Conservation (phyloP, 352 stramenopile genomes). For the Phytophthora gonapodyides region DNA sequence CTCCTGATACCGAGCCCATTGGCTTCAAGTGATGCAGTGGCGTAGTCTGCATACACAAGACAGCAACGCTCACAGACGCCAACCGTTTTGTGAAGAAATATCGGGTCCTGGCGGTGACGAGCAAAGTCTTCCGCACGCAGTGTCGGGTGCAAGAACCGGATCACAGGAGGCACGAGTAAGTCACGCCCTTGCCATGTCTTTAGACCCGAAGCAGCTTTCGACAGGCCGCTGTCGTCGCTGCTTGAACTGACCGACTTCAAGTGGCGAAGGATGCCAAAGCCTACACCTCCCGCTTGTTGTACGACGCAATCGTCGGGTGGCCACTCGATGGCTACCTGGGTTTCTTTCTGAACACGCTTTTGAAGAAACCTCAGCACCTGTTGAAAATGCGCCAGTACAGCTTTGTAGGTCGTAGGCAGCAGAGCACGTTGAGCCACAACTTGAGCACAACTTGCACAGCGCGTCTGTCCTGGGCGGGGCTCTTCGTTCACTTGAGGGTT, state of each 20-base stretch:
- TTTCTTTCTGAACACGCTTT: slow-evolving; percentile 44
- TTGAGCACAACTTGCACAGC: slow-evolving; percentile 88
- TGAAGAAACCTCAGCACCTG: slow-evolving; percentile 81
- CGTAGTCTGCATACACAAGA: slow-evolving; percentile 93
- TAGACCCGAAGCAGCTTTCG: slow-evolving; percentile 8
- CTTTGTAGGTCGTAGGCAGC: slow-evolving; percentile 93
- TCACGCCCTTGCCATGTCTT: slow-evolving; percentile 44
- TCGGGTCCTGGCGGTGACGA: slow-evolving; percentile 89
- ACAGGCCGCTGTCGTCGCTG: slow-evolving; percentile 12
- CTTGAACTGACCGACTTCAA: slow-evolving; percentile 21
- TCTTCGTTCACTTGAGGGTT: slow-evolving; percentile 24
- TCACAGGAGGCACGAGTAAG: slow-evolving; percentile 91
- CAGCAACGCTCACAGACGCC: slow-evolving; percentile 93
- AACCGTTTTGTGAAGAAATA: slow-evolving; percentile 95
- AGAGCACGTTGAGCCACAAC: slow-evolving; percentile 71
- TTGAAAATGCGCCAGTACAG: slow-evolving; percentile 94
- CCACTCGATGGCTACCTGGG: slow-evolving; percentile 80
- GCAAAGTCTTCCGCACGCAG: slow-evolving; percentile 86
- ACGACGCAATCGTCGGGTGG: slow-evolving; percentile 89
- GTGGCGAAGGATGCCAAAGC: slow-evolving; percentile 86
- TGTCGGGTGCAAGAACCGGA: slow-evolving; percentile 90
- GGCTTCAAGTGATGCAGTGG: slow-evolving; percentile 68
- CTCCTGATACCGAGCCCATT: slow-evolving; percentile 57
- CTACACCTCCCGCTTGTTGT: slow-evolving; percentile 89
- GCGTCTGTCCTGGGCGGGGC: slow-evolving; percentile 34